Percentiles rank a stretch among this genome's conserved stretches.
Evolutionary conservation across 768 basidiomycete genomes (phyloP).

Genomic region (Leccinum truebloodii): DNA sequence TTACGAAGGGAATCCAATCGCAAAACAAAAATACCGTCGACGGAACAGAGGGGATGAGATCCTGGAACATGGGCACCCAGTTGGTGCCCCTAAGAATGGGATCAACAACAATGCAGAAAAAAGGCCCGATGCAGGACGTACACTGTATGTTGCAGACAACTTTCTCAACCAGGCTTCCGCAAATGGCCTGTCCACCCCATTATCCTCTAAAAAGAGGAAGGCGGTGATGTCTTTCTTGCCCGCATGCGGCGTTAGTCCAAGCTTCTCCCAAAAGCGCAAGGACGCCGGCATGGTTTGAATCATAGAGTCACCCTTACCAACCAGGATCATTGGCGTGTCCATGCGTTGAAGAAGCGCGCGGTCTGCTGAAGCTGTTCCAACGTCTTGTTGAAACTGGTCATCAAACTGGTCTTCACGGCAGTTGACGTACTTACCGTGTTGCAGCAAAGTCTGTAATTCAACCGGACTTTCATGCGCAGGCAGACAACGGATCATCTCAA

Average conservation of each 20-base stretch:
- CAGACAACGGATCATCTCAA: conserved; percentile 38
- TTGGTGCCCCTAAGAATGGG: conserved; percentile 52
- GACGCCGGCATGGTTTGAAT: conserved; percentile 72
- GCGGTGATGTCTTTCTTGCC: conserved; percentile 72
- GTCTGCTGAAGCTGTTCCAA: conserved; percentile 6
- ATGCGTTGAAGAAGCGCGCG: conserved; percentile 32
- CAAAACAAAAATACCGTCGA: conserved; percentile 61
- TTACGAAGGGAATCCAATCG: conserved; percentile 75
- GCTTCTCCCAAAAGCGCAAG: conserved; percentile 83
- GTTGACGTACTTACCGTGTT: conserved; percentile 30
- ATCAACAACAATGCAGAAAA: conserved; percentile 15
- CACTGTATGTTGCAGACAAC: conserved; percentile 57
- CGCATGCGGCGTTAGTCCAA: conserved; percentile 67
- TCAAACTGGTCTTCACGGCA: not conserved
- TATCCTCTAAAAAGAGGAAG: conserved; percentile 70
- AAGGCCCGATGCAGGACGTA: conserved; percentile 35
- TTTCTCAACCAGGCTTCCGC: conserved; percentile 62
- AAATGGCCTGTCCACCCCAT: conserved; percentile 45
- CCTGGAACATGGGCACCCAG: conserved; percentile 61
- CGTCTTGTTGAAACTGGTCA: conserved; percentile 6
- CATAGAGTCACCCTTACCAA: conserved; percentile 67
- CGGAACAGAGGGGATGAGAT: conserved; percentile 43
- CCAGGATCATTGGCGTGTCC: conserved; percentile 58
- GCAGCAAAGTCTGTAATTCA: conserved; percentile 47
- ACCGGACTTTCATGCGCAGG: conserved; percentile 42